Evolutionary conservation across 768 basidiomycete genomes (phyloP).

Genomic region (Phanerodontia chrysosporium): DNA sequence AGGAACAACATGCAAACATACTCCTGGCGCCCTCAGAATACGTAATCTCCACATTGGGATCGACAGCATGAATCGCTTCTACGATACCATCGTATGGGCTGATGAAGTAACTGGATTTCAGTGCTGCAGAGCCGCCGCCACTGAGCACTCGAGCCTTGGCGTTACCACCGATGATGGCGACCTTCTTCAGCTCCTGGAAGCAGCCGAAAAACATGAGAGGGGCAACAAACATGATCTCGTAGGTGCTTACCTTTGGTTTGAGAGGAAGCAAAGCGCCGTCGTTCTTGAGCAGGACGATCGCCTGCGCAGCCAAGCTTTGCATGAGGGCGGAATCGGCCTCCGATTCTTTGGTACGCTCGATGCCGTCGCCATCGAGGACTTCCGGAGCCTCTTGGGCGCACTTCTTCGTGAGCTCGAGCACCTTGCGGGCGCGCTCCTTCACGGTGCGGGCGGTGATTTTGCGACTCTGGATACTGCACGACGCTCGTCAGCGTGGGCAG

Average conservation of each 20-base stretch:
- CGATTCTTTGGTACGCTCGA: conserved; percentile 59
- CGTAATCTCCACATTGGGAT: conserved; percentile 45
- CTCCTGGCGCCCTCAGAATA: conserved; percentile 70
- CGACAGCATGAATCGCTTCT: conserved; percentile 43
- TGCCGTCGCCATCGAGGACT: conserved; percentile 66
- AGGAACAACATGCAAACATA: conserved; percentile 25
- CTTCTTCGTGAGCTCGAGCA: conserved; percentile 66
- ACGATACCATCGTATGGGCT: conserved; percentile 76
- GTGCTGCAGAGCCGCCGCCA: conserved; percentile 69
- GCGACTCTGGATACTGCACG: conserved; percentile 39
- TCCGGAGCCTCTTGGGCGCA: conserved; percentile 65
- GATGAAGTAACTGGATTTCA: conserved; percentile 73
- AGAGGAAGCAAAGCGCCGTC: conserved; percentile 52
- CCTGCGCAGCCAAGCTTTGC: conserved; percentile 61
- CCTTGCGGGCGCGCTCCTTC: conserved; percentile 61
- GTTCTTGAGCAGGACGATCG: conserved; percentile 77
- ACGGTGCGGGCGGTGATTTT: conserved; percentile 65
- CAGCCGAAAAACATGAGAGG: not conserved
- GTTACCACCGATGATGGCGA: conserved; percentile 75
- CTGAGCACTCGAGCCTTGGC: conserved; percentile 58
- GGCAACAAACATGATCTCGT: too few species aligned
- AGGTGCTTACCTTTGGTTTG: conserved; percentile 31
- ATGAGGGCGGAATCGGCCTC: conserved; percentile 60
- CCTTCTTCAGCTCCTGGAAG: conserved; percentile 45
- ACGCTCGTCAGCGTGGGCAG: not conserved